Evolutionary conservation across 257 asterid species (phyloP), one percentile per base, ranked within the genome.

Genomic region (Rauvolfia tetraphylla): DNA sequence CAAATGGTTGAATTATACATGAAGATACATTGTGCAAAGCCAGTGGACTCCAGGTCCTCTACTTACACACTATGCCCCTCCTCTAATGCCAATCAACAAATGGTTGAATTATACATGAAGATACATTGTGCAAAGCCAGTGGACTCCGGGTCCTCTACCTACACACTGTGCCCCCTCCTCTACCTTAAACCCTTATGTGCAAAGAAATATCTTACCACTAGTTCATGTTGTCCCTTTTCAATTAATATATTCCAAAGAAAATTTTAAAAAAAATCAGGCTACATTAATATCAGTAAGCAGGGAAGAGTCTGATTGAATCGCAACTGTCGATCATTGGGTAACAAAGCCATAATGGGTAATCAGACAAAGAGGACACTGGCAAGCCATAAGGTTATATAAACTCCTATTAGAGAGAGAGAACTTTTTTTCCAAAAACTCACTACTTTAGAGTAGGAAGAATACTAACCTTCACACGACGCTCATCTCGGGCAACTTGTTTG

Each of bases 401-500:
- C 61, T 68, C 75, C 73, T 33, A 6, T 36, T 53, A 31, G 42
- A 34, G 48, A 15, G 58, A 59, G 9, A 54, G 25, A 75, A 78
- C 34, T 23, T 53, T 33, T 68, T 76, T 8, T 54, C 13, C 73
- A 38, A 41, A 57, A 33, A 17, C 41, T 13, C 13, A 25, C 18
- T 34, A 68, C 15, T 62, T 36, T 0, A n/a, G 69, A 39, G 33
- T 72, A 63, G 67, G 69, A 68, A 62, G 79, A 72, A 79, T 46
- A 82, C 87, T 14, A 71, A 95, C 98, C 98, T 95, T 94, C 12
- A 51, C 78, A 51, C 96, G 89, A 22, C 97, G 96, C 85, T 86
- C 95, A 82, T 95, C 96, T 65, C 81, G 90, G 14, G 83, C 89
- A 80, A 83, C 29, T 73, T 89, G 95, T 81, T 85, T 92, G 51